Conservation (phyloP, 78 protist genomes). For the Emiliania huxleyi region DNA sequence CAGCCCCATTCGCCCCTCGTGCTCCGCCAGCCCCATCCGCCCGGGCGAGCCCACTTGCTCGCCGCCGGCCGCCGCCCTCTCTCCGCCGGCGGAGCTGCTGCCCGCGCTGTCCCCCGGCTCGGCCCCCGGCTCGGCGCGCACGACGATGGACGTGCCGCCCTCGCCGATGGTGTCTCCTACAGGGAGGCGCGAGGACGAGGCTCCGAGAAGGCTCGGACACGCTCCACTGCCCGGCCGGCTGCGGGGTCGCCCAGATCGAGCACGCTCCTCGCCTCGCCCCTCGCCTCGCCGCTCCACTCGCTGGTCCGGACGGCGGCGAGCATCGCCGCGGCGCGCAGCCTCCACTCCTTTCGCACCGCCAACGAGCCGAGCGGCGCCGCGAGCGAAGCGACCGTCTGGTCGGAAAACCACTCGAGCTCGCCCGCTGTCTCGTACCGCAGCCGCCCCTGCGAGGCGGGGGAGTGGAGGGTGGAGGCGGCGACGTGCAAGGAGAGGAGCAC, state of each 20-base stretch:
- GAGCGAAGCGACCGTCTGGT: not conserved
- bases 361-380: not conserved
- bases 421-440: not conserved
- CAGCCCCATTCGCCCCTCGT: not conserved
- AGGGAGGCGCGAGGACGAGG: not conserved
- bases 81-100: not conserved
- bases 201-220: not conserved
- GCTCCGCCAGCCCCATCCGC: not conserved
- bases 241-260: too few relatives aligned
- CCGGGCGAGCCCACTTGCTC: not conserved
- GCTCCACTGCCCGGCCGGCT: not conserved
- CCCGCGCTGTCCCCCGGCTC: not conserved
- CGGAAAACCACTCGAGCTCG: not conserved
- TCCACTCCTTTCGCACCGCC: not conserved
- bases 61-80: not conserved
- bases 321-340: not conserved
- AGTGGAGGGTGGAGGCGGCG: too few relatives aligned
- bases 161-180: not conserved
- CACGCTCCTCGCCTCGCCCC: too few relatives aligned
- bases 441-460: not conserved
- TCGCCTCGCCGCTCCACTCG: too few relatives aligned
- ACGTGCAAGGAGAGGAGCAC: too few relatives aligned
- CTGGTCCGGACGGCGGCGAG: not conserved
- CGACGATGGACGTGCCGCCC: not conserved
- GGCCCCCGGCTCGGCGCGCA: not conserved